Conservation (phyloP, 2,329 filamentous ascomycete species). For the Colletotrichum karsti region DNA sequence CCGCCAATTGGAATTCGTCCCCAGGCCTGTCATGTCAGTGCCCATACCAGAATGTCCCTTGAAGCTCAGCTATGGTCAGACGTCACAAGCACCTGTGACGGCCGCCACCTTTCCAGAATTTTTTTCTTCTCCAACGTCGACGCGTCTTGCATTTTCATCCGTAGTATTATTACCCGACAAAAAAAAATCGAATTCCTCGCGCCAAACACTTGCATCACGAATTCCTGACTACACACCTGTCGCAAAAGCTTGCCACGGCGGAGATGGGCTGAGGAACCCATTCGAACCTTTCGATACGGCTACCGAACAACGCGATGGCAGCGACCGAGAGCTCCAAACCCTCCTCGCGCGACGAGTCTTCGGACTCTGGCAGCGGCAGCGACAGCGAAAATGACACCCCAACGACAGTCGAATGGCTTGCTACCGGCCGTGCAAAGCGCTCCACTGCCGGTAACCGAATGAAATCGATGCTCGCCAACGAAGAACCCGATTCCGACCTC, state of each 20-base stretch:
- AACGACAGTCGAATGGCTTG: conserved; percentile 71
- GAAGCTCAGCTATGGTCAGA: conserved; percentile 1
- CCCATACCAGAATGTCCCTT: conserved; percentile 2
- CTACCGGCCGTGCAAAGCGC: conserved; percentile 77
- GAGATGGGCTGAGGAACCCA: conserved; percentile 15
- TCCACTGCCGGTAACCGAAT: conserved; percentile 87
- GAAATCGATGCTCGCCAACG: conserved; percentile 78
- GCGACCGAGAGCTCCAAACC: conserved; percentile 11
- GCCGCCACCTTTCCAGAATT: conserved; percentile 13
- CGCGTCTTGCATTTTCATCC: conserved; percentile 9
- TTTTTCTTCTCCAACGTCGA: conserved; percentile 5
- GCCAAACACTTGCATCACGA: neutral
- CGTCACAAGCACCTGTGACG: conserved; percentile 22
- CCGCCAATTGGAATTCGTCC: conserved; percentile 1
- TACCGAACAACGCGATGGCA: conserved; percentile 25
- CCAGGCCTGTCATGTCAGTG: neutral
- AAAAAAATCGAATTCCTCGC: neutral
- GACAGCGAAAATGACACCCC: conserved; percentile 46
- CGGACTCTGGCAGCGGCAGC: conserved; percentile 33
- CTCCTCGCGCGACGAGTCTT: conserved; percentile 27
- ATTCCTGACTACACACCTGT: neutral
- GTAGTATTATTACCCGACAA: neutral
- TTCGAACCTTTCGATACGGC: neutral
- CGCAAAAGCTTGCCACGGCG: neutral
- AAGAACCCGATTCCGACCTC: conserved; percentile 75